Evolutionary conservation across 805 yeast genomes (phyloP).

Genomic region (Blastobotrys attinorum): DNA sequence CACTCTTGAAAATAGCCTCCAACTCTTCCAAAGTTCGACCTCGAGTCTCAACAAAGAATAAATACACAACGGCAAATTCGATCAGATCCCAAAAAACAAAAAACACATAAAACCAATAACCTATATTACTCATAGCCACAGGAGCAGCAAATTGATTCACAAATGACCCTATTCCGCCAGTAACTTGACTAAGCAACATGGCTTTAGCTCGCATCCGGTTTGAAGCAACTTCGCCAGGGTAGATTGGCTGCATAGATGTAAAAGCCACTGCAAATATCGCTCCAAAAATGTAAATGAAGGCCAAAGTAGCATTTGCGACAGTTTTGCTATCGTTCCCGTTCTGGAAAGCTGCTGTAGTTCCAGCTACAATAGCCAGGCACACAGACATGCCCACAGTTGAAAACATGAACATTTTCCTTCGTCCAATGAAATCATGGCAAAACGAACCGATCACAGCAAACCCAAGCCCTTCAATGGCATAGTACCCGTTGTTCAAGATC

Average conservation of each 20-base stretch:
- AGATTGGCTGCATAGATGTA: constrained; percentile 31
- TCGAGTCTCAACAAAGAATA: constrained; percentile 65
- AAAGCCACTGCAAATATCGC: constrained; percentile 20
- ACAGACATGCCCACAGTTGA: constrained; percentile 19
- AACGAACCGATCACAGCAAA: constrained; percentile 9
- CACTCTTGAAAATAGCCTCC: constrained; percentile 41
- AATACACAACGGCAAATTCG: constrained; percentile 41
- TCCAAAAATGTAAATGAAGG: constrained; percentile 13
- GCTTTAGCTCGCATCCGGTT: constrained; percentile 25
- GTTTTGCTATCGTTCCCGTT: constrained; percentile 16
- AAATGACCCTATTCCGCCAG: constrained; percentile 20
- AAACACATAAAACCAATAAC: constrained; percentile 28
- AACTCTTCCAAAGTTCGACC: constrained; percentile 76
- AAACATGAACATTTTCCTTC: constrained; percentile 23
- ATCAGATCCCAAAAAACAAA: constrained; percentile 26
- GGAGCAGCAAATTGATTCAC: constrained; percentile 20
- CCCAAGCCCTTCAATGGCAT: constrained; percentile 9
- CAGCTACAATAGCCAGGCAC: constrained; percentile 22
- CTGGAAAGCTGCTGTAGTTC: constrained; percentile 20
- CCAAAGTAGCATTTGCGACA: constrained; percentile 18
- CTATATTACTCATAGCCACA: constrained; percentile 26
- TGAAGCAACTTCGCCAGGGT: constrained; percentile 23
- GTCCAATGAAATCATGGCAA: constrained; percentile 23
- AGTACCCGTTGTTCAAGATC: constrained; percentile 12
- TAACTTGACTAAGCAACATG: constrained; percentile 13